Conservation (phyloP, 345 rosid genomes). For the Lumnitzera racemosa region DNA sequence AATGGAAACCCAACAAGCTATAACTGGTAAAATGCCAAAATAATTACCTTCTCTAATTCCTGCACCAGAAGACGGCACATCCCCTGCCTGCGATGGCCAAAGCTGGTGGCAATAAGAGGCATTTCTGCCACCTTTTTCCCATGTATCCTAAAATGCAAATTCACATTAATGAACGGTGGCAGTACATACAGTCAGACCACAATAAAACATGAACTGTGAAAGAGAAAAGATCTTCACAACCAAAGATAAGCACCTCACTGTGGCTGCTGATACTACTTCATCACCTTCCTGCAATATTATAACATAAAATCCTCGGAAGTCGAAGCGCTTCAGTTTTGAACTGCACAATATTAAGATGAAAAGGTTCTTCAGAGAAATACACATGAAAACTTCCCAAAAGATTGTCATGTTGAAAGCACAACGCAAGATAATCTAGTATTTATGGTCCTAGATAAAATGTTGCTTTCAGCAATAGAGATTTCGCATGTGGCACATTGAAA, state of each 20-base stretch:
- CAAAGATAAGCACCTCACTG: slow-evolving; percentile 24
- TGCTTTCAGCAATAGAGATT: too few relatives aligned
- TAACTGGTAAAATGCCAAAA: neutral
- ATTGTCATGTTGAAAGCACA: too few relatives aligned
- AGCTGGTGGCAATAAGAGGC: slow-evolving; percentile 40
- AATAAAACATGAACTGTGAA: neutral
- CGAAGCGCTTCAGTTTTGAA: slow-evolving; percentile 30
- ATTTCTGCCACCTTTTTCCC: slow-evolving; percentile 43
- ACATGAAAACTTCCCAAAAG: neutral
- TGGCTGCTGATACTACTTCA: slow-evolving; percentile 34
- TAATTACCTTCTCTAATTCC: slow-evolving; percentile 34
- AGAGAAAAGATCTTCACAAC: neutral
- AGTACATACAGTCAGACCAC: neutral
- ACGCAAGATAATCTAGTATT: too few relatives aligned
- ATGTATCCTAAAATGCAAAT: slow-evolving; percentile 23
- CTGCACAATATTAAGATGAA: slow-evolving; percentile 14
- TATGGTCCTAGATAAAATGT: too few relatives aligned
- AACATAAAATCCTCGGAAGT: slow-evolving; percentile 39
- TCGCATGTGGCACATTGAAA: too few relatives aligned
- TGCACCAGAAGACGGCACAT: slow-evolving; percentile 37
- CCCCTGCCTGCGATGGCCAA: slow-evolving; percentile 33
- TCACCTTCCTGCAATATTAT: slow-evolving; percentile 31
- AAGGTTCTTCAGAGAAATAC: neutral
- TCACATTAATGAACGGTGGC: neutral
- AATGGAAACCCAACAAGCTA: neutral